Base-by-base conservation (phyloP, 176 grass and related monocot species). In the Tuctoria greenei region DNA sequence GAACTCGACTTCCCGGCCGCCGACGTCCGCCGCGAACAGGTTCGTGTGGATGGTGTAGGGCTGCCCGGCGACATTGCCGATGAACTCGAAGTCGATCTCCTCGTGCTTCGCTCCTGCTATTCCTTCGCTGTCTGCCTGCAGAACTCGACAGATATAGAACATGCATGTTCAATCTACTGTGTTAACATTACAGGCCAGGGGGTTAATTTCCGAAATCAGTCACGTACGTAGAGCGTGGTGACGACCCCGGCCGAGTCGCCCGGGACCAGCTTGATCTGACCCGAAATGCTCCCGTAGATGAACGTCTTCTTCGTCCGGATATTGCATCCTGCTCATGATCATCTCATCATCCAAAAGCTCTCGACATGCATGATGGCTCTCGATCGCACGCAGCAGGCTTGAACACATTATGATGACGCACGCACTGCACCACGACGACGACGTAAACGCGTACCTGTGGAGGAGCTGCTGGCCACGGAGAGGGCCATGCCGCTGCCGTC, bases 41-140 rank as follows among this genome's bases (percentile, higher is more conserved):
- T 97, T 97, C 25, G 91, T 97, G 89, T 93, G 94, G 75, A 97
- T 72, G 27, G 91, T 93, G 84, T 97, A 97, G 1, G 91, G 88
- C 41, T 97, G 51, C 0, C 91, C 91, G 0, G 84, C 80, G 61
- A 38, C 81, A 72, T 97, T 91, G 45, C 94, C 94, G 1, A 97
- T 63, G 77, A 97, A 97, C 81, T 97, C 94, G 25, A 87, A 97
- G 69, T 93, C 91, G 66, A 93, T 93, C 84, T 97, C 91, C 17
- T 97, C 88, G 24, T 97, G 94, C 15, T 73, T 67, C 79, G 75
- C 0, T 61, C 17, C 5, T 88, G 88, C n/a, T n/a, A n/a, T n/a
- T n/a, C n/a, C n/a, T n/a, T n/a, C 5, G 86, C 86, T 35, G 79
- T 64, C 86, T 93, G 84, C 38, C 50, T 52, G 50, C n/a, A n/a